Conservation (phyloP, 768 basidiomycete genomes). For the Panaeolus cyanescens region DNA sequence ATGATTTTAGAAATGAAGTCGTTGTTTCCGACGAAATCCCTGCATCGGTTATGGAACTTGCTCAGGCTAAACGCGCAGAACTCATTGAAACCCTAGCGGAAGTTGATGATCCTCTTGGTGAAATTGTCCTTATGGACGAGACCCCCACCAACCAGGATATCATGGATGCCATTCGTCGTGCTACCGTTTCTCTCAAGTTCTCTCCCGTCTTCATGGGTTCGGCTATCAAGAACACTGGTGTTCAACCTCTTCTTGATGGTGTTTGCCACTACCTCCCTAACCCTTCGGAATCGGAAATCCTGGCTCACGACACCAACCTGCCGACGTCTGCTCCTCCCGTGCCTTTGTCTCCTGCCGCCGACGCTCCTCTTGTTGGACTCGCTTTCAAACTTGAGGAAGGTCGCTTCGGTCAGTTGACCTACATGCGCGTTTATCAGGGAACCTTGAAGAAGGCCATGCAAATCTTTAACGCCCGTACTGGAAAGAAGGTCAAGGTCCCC, state of each 20-base stretch:
- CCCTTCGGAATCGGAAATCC: slow-evolving; percentile 75
- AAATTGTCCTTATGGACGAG: slow-evolving; percentile 86
- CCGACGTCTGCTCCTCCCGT: slow-evolving; percentile 69
- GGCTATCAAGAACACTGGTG: slow-evolving; percentile 95
- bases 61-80: slow-evolving; percentile 82
- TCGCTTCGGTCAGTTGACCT: slow-evolving; percentile 94
- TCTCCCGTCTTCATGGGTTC: slow-evolving; percentile 97
- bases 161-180: slow-evolving; percentile 82
- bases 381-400: slow-evolving; percentile 99
- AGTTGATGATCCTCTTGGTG: slow-evolving; percentile 94
- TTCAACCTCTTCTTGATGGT: slow-evolving; percentile 93
- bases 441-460: slow-evolving; percentile 81
- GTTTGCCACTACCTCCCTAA: slow-evolving; percentile 94
- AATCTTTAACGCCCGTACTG: slow-evolving; percentile 91
- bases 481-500: slow-evolving; percentile 97
- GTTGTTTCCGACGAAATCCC: slow-evolving; percentile 90
- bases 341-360: slow-evolving; percentile 77
- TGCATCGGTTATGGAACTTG: slow-evolving; percentile 67
- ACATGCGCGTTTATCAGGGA: slow-evolving; percentile 98
- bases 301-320: slow-evolving; percentile 81
- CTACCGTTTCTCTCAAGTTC: slow-evolving; percentile 87
- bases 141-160: slow-evolving; percentile 74
- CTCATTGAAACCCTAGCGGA: slow-evolving; percentile 95
- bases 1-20: slow-evolving; percentile 65
- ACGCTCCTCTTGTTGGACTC: slow-evolving; percentile 87